These are phyloP conservation scores for Lactarius akahatsu DNA, from an alignment of 768 basidiomycete genomes.

Conservation along the genomic window DNA sequence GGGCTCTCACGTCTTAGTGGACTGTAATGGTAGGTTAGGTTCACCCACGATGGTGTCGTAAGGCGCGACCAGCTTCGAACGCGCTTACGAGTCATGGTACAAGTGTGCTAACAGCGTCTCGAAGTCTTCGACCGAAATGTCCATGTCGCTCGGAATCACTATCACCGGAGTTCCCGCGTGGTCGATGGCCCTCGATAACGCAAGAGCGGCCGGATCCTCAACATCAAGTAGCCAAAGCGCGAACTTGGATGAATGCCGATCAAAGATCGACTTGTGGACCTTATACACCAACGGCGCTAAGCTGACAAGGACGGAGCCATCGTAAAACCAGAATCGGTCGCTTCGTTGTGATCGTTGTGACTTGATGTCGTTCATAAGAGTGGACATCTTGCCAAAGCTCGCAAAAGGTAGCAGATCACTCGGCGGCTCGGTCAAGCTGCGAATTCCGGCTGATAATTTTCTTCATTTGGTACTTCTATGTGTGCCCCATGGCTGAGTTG, in stretches of 20 bases:
- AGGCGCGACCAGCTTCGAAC: constrained; percentile 13
- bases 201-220: constrained; percentile 7
- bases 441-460: not conserved
- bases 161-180: constrained; percentile 27
- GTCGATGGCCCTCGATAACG: not conserved
- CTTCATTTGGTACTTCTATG: not conserved
- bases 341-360: constrained; percentile 6
- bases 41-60: not conserved
- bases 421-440: not conserved
- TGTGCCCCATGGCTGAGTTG: constrained; percentile 54
- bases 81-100: constrained; percentile 66
- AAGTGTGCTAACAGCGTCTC: constrained; percentile 59
- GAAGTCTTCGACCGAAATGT: constrained; percentile 48
- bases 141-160: constrained; percentile 40
- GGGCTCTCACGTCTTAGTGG: constrained; percentile 28
- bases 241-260: constrained; percentile 47
- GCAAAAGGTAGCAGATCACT: not conserved
- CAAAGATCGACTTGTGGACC: constrained; percentile 53
- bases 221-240: constrained; percentile 23
- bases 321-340: constrained; percentile 53
- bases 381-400: not conserved
- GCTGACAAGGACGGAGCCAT: constrained; percentile 57
- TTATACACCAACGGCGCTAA: constrained; percentile 50
- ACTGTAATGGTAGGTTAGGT: constrained; percentile 9
- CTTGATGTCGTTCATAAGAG: constrained; percentile 9